Base-by-base conservation (phyloP, 2,329 filamentous ascomycete species). In the Aspergillus novoparasiticus region DNA sequence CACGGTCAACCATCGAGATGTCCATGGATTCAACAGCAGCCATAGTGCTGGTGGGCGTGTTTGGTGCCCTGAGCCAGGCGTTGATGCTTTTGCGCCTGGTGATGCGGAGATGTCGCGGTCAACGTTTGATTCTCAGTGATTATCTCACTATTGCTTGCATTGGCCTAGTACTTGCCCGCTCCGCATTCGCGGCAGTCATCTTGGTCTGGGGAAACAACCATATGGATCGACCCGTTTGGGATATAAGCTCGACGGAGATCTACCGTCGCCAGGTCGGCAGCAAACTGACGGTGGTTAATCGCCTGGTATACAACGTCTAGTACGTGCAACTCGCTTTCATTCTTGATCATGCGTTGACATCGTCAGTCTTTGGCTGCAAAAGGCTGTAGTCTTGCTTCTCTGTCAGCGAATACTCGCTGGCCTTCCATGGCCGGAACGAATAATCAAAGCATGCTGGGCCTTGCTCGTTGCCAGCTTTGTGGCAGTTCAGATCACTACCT, bases 51-150 rank as follows among this genome's bases (percentile, higher is more conserved):
- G 60, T 60, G 36, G 58, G 55, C 23, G 26, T 61, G 9, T 57
- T 64, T 39, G 64, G 59, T 19, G 48, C 23, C 11, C 58, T 64
- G n/a, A 41, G 58, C n/a, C 53, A 61, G 39, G 6, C 48, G 19
- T 57, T 65, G 50, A 64, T 66, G 64, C 23, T 30, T 6, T 11
- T 61, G 11, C 59, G 64, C 14, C 60, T 66, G 19, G 54, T 50
- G 36, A 41, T 66, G 62, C 64, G 64, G 43, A 60, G 57, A 21
- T 58, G 55, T 36, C 60, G 60, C 8, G 50, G 56, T 16, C 62
- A 66, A 46, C n/a, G 36, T n/a, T 63, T 66, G n/a, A 51, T 57
- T n/a, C 48, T 62, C 6, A 62, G 62, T 54, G 64, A 66, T 45
- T 63, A 64, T 21, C 53, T 64, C 32, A 66, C 65, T 4, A 57